Evolutionary conservation across 768 basidiomycete genomes (phyloP), one percentile per base, ranked within the genome.

Genomic region (Boletus subcaerulescens): DNA sequence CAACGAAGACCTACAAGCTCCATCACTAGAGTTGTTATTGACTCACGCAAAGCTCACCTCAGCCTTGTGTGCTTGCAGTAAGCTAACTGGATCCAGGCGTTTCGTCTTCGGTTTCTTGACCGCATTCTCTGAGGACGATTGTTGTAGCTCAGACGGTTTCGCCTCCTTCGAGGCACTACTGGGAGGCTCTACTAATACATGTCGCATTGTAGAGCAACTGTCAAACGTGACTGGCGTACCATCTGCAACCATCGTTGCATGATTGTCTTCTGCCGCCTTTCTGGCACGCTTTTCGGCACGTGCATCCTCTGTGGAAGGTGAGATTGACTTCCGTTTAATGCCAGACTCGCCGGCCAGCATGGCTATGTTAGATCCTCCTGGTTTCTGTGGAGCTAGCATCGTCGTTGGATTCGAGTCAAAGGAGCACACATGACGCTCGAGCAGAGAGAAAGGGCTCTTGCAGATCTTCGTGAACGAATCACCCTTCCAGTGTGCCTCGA

Each of bases 401-500:
- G 50, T 43, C 22, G 52, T 22, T 39, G 72, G 57, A 32, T 71
- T 60, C 36, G 77, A 65, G 49, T 85, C 82, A 33, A 76, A 48
- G 18, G 85, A 84, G 67, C 91, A 93, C 22, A 81, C 75, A 62
- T 93, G 91, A 3, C 73, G 80, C 54, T 89, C 85, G 29, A 93
- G 76, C n/a, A 93, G 73, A 17, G 87, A 85, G 74, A 93, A 92
- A 12, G 77, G 69, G 33, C 79, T 75, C 64, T 82, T 85, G 78
- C 91, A 93, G 61, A 80, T 83, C 43, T 74, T 76, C 8, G 82
- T 78, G 55, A 87, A 72, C 35, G 76, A 74, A 64, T 83, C 83
- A 10, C 78, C 79, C 57, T 82, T 81, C 85, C 88, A 93, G 63
- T 93, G 91, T 8, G 85, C 80, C 74, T 93, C 91, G 49, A 89